Base-by-base conservation (phyloP, 1,139 yeast species). In the Pichia sp. region DNA sequence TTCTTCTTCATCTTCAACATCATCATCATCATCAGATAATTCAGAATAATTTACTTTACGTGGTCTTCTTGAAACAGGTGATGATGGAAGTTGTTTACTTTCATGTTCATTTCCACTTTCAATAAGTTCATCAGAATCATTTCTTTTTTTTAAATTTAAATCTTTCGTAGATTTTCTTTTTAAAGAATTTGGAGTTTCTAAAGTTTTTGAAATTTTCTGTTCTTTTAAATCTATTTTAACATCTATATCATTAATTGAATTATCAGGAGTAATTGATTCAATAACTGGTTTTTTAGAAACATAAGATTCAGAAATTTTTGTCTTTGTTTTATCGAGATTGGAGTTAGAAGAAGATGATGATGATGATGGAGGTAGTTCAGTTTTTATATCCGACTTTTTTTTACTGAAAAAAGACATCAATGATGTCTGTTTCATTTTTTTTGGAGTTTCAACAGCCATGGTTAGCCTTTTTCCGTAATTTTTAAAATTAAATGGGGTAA, bases 401-500 rank as follows among this genome's bases (percentile, higher is more conserved):
- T 53, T 57, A 3, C 51, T 24, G 61, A 80, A 80, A 58, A 80
- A 80, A 8, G 83, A 70, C 68, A 79, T 68, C 52, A 80, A 64
- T 16, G 78, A 68, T 52, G 73, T 67, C 60, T 80, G 85, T 55
- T 77, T 78, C 70, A 70, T 61, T 51, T 68, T 45, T 38, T 48
- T 49, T 1, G 42, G 25, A 6, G 45, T 34, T 26, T 41, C 40
- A 4, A 24, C 34, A 6, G 31, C 28, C 36, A 33, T 33, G 23
- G 28, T 33, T n/a, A n/a, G n/a, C n/a, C n/a, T n/a, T n/a, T n/a
- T n/a, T n/a, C n/a, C n/a, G n/a, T n/a, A n/a, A n/a, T n/a, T n/a
- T n/a, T n/a, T n/a, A n/a, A n/a, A n/a, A n/a, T n/a, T n/a, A n/a
- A n/a, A n/a, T n/a, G n/a, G n/a, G n/a, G n/a, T n/a, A n/a, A n/a